Evolutionary conservation across 306 rosid species (phyloP), one percentile per base, ranked within the genome.

Genomic region (Vigna mungo): DNA sequence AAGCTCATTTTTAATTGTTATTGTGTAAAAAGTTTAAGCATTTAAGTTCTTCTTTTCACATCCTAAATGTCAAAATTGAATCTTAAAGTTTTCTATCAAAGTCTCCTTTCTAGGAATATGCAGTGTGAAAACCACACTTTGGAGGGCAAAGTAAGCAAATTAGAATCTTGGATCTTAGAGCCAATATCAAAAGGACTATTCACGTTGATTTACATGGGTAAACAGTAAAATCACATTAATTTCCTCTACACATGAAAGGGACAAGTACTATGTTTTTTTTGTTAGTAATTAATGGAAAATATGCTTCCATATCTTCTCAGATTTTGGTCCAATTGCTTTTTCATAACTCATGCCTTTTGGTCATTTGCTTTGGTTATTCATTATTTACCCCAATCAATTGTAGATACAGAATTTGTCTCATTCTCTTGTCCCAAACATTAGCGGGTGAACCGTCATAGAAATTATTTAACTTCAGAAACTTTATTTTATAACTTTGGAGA

Each of bases 271-370:
- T 52, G 68, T 72, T 72, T 48, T 41, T 21, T 65, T 56, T 49
- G 46, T 30, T 25, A 47, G 23, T 58, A 34, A 65, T 70, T 80
- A 43, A 60, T 36, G 11, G 43, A 30, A 47, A 70, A 71, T 65
- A 55, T 16, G 55, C 48, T 36, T 61, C 30, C 72, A 30, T 59
- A 76, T 85, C 80, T 82, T 82, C 43, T 71, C 30, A 80, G 86
- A 85, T 85, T 78, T 82, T 65, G 84, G 84, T 79, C 81, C 86
- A 79, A 62, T 41, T 51, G 62, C 34, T 59, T 65, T n/a, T 58
- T 73, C 71, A 75, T 53, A 66, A 82, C 41, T 59, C 55, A 14
- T 79, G 82, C 61, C 86, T 76, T 85, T 76, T 78, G 77, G 72
- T 64, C 37, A 52, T 85, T 37, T 48, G 30, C 32, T 47, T 63